A percentile compares a stretch with the other conserved stretches of the same genome.
Evolutionary conservation across 306 rosid species (phyloP).

Genomic region (Elaeagnus macrophylla): DNA sequence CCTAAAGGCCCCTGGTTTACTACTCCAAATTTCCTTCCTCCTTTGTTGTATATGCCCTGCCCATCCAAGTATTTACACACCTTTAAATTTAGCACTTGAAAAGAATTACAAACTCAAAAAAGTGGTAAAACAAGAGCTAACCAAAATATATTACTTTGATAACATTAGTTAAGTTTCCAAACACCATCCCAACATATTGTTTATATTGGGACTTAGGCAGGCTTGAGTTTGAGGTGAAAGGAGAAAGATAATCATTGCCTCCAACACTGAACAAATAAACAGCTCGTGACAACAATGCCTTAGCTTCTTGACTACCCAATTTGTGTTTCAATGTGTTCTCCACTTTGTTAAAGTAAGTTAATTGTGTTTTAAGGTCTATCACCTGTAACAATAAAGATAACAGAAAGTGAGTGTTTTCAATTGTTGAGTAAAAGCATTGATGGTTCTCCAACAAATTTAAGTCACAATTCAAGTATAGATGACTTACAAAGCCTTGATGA

Average conservation of each 20-base stretch:
- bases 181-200: conserved; percentile 20
- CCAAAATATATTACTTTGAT: conserved; percentile 20
- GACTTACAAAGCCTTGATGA: not conserved
- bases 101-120: not conserved
- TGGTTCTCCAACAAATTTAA: not conserved
- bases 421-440: not conserved
- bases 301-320: conserved; percentile 14
- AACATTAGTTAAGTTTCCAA: conserved; percentile 23
- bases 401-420: not conserved
- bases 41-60: too few species aligned
- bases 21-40: too few species aligned
- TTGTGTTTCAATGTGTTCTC: conserved; percentile 6
- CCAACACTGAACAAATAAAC: conserved; percentile 27
- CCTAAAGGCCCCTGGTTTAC: too few species aligned
- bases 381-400: conserved; percentile 10
- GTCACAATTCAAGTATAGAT: not conserved
- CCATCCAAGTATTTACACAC: not conserved
- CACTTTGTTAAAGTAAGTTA: conserved; percentile 17
- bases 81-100: not conserved
- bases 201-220: not conserved
- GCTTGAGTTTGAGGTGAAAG: conserved; percentile 4
- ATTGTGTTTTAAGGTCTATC: conserved; percentile 23
- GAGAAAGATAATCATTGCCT: conserved; percentile 19
- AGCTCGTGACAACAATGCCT: conserved; percentile 15
- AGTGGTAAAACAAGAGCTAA: not conserved